Evolutionary conservation across 495 filamentous ascomycete genomes (phyloP).

Genomic region (Aspergillus nanangensis): DNA sequence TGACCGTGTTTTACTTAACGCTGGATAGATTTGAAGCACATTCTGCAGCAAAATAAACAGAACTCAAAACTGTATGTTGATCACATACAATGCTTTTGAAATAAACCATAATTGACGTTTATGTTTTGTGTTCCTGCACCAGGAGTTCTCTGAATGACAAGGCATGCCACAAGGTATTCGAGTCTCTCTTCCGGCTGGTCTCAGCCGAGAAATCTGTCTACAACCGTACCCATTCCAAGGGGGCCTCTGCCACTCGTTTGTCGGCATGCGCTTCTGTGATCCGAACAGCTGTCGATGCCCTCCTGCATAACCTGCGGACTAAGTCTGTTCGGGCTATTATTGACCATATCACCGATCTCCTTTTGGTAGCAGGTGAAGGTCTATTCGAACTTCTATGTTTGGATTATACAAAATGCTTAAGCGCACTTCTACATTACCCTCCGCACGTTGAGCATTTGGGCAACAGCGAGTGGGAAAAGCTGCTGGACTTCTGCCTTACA

Average conservation of each 20-base stretch:
- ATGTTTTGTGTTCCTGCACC: constrained; percentile 12
- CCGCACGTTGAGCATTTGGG: constrained; percentile 76
- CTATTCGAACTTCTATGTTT: constrained; percentile 67
- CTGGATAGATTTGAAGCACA: constrained; percentile 52
- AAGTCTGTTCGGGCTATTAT: constrained; percentile 75
- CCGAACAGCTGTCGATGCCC: constrained; percentile 63
- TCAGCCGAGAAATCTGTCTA: constrained; percentile 62
- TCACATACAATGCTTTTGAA: too few relatives aligned
- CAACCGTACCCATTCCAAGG: constrained; percentile 47
- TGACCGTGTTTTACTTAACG: constrained; percentile 9
- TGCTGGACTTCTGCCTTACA: constrained; percentile 60
- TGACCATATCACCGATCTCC: constrained; percentile 74
- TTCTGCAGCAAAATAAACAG: constrained; percentile 56
- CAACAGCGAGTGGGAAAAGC: constrained; percentile 60
- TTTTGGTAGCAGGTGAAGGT: constrained; percentile 55
- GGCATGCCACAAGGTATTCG: constrained; percentile 74
- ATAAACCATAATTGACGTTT: constrained; percentile 10
- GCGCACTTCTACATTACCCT: constrained; percentile 61
- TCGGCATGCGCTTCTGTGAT: constrained; percentile 67
- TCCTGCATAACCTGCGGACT: constrained; percentile 59
- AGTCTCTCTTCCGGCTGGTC: constrained; percentile 69
- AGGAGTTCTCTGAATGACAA: constrained; percentile 62
- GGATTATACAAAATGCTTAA: constrained; percentile 75
- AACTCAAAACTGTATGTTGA: constrained; percentile 51
- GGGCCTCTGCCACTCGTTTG: constrained; percentile 52